Base-by-base conservation (phyloP, 2,329 filamentous ascomycete species). In the Ophiostoma novo-ulmi region DNA sequence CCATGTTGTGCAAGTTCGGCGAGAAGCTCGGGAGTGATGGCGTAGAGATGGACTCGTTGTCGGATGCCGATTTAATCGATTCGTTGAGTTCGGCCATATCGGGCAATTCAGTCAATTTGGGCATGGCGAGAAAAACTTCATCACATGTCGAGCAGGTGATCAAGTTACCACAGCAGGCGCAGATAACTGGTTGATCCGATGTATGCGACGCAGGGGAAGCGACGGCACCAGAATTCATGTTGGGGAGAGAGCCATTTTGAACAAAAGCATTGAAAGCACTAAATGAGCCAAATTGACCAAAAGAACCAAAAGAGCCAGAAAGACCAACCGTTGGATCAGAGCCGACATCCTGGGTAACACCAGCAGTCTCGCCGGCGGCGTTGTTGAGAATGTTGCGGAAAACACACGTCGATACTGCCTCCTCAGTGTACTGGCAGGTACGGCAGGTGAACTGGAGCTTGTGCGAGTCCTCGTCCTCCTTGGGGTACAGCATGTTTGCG, bases 281-380 rank as follows among this genome's bases (percentile, higher is more conserved):
- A 38, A 39, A 38, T 20, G 63, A 41, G 58, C 73, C 64, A 55
- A 71, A 55, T 39, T 38, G 67, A 67, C 72, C 52, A 68, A 72
- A 68, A 36, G 48, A 10, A 48, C 38, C 22, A 67, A 39, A 76
- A 76, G 81, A 76, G 75, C 76, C 79, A 97, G 81, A 76, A 75
- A 76, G 78, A 97, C 94, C 87, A 90, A 99, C 94, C 89, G 96
- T 99, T 81, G 95, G 95, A 87, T 99, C 95, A 78, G 92, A 94
- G 78, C 91, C 93, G 77, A 99, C 94, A 82, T 99, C 96, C 81
- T 97, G 93, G 73, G 94, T 97, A 77, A 98, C 94, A 82, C 96
- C 95, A 72, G 95, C 94, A 58, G 94, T 98, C 82, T 97, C 95
- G 77, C 94, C 93, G 36, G 94, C 91, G 72, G 92, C 91, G 78